Conservation (phyloP, 2,329 filamentous ascomycete species). For the Diplodia sapinea region DNA sequence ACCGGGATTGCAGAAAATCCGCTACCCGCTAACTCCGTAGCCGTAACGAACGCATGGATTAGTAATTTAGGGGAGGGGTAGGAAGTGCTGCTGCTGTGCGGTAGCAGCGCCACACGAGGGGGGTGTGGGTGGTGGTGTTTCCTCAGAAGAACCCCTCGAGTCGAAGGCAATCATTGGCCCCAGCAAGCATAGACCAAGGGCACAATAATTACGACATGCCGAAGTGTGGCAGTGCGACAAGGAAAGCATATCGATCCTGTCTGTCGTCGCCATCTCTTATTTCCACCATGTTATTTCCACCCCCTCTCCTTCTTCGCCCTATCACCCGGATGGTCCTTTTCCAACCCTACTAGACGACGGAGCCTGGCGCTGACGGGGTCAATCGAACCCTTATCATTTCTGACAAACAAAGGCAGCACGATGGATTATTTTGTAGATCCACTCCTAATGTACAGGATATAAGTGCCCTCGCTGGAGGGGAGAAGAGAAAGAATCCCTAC, state of each 20-base stretch:
- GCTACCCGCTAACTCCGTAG: neutral
- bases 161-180: neutral
- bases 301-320: no score
- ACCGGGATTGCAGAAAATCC: neutral
- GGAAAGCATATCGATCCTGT: neutral
- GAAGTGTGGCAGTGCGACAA: neutral
- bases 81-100: neutral
- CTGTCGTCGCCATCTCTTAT: neutral
- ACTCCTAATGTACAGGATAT: constrained; percentile 21
- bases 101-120: neutral
- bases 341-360: no score
- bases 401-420: neutral
- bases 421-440: neutral
- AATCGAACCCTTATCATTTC: neutral
- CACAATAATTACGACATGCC: neutral
- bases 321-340: no score
- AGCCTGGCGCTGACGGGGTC: neutral
- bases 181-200: neutral
- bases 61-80: neutral
- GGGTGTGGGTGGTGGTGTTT: neutral
- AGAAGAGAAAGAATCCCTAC: neutral
- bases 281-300: neutral
- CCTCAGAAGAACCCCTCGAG: neutral
- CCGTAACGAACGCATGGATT: neutral
- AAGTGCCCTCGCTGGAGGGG: neutral